A percentile compares a stretch with the other conserved stretches of the same genome.
phyloP scores from a whole-genome alignment of 2,329 filamentous ascomycete species.

The Fusarium chuoi region DNA sequence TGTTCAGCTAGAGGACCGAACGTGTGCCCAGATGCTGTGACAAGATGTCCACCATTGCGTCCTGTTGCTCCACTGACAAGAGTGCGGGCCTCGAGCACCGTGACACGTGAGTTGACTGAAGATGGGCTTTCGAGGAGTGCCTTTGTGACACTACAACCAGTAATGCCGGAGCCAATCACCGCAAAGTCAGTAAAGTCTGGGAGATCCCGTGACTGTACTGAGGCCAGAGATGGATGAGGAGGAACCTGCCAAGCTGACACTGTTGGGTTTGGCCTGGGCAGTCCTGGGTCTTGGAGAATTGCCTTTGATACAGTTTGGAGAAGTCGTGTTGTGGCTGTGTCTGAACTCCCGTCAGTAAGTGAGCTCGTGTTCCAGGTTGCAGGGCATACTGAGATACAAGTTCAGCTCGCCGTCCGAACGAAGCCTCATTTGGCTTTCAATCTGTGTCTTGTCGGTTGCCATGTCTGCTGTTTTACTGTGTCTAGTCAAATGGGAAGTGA shows the following conservation, averaged over 20 bases:
- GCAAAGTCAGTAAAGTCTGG: slow-evolving; percentile 36
- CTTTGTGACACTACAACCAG: slow-evolving; percentile 44
- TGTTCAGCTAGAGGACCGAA: slow-evolving; percentile 35
- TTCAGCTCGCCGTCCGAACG: neutral
- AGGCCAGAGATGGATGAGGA: slow-evolving; percentile 34
- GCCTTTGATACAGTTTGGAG: neutral
- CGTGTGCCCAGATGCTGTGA: slow-evolving; percentile 41
- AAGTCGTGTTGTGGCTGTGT: neutral
- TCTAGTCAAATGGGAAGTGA: neutral
- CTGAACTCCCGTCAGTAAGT: neutral
- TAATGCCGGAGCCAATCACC: slow-evolving; percentile 48
- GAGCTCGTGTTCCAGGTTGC: too few relatives aligned
- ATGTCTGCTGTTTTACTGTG: neutral
- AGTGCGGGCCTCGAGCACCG: slow-evolving; percentile 44
- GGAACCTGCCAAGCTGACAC: slow-evolving; percentile 43
- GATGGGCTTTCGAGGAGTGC: slow-evolving; percentile 34
- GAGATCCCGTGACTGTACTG: slow-evolving; percentile 36
- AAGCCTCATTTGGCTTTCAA: neutral
- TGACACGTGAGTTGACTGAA: slow-evolving; percentile 10
- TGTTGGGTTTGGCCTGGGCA: slow-evolving; percentile 41
- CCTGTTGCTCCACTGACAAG: slow-evolving; percentile 47
- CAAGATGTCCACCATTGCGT: slow-evolving; percentile 45
- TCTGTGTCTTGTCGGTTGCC: neutral
- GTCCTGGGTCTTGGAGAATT: slow-evolving; percentile 31
- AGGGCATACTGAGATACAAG: neutral